Evolutionary conservation across 257 asterid species (phyloP), one percentile per base, ranked within the genome.

Genomic region (Capsicum baccatum): DNA sequence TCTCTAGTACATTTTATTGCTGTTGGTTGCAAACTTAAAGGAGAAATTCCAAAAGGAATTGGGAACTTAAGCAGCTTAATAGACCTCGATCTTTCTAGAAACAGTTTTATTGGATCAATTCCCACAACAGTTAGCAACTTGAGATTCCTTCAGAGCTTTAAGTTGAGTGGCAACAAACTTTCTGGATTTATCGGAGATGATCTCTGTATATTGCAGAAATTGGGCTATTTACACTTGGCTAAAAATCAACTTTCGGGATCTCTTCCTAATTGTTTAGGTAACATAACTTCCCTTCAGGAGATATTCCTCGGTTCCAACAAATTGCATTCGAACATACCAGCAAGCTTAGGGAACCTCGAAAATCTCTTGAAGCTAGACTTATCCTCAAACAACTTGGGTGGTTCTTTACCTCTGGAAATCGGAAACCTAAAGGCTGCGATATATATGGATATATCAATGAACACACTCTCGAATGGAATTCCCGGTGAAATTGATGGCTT

Each of bases 1-100:
- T 35, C 79, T 81, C n/a, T 42, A 13, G 2, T 4, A 37, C 16
- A 0, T 4, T 13, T 70, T 42, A 0, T 0, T 0, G 50, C 55
- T 39, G 26, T 10, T 73, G 79, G 5, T 15, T 17, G 8, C 42
- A 6, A 2, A 13, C 55, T 57, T 42, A 68, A 76, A 80, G 88
- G 89, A 37, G 81, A 63, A 37, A 81, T 86, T 19, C 85, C 89
- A 11, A 14, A 57, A 50, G 89, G 54, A 62, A 80, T 86, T 19
- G 81, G 89, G n/a, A 66, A 81, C 19, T 79, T 86, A 71, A 42
- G 60, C 66, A 84, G 81, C 17, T 73, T 86, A 37, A 55, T 54
- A 33, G 50, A 44, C 13, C 57, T 73, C 5, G 17, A 17, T 7
- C 57, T 73, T 42, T 44, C 59, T 42, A 1, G 4, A 19, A 73